These are phyloP conservation scores for Blepharisma undulans DNA, from an alignment of 169 alveolate genomes.

Conservation along the genomic window DNA sequence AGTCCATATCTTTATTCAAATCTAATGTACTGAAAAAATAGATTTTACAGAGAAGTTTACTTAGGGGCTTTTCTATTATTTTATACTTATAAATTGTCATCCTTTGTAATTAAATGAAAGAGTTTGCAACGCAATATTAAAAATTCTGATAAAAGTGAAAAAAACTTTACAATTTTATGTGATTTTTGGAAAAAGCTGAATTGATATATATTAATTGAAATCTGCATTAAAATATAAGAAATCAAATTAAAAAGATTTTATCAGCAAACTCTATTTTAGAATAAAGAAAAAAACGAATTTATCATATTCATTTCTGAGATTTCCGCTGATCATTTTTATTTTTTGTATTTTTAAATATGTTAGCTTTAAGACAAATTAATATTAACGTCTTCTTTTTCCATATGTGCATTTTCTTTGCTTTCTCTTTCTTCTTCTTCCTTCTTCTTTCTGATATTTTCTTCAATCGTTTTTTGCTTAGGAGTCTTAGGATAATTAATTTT, in stretches of 20 bases:
- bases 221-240: too few species aligned
- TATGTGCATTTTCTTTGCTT: not conserved
- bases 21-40: not conserved
- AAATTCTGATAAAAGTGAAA: too few species aligned
- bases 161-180: too few species aligned
- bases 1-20: not conserved
- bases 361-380: not conserved
- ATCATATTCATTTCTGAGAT: not conserved
- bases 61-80: not conserved
- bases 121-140: too few species aligned
- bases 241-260: too few species aligned
- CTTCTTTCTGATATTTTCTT: not conserved
- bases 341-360: not conserved
- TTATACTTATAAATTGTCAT: not conserved
- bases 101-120: not conserved
- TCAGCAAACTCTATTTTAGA: too few species aligned
- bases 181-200: too few species aligned
- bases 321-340: not conserved
- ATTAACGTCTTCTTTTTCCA: not conserved
- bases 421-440: not conserved
- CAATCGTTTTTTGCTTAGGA: not conserved
- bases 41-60: not conserved
- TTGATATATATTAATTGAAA: too few species aligned
- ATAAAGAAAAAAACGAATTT: not conserved
- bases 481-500: not conserved